Evolutionary conservation across 371 early-diverging fungal species (phyloP).

Genomic region (Saksenaea oblongispora): DNA sequence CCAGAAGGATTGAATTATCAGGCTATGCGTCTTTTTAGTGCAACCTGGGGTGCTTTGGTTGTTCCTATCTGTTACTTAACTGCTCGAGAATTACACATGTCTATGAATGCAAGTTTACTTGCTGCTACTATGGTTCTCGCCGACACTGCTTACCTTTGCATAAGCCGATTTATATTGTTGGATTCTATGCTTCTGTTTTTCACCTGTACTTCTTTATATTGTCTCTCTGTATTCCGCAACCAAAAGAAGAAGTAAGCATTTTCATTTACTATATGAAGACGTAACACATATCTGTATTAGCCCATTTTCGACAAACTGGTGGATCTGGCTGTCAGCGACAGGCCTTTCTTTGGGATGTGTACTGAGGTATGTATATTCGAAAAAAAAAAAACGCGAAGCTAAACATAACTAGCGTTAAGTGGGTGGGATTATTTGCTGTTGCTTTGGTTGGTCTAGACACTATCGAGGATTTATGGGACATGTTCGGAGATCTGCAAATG

Average conservation of each 20-base stretch:
- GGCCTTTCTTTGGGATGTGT: constrained; percentile 65
- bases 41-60: constrained; percentile 89
- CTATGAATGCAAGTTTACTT: constrained; percentile 61
- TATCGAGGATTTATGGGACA: constrained; percentile 91
- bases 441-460: constrained; percentile 96
- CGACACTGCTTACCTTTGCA: constrained; percentile 86
- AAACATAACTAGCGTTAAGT: constrained; percentile 84
- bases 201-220: constrained; percentile 80
- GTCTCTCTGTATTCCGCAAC: constrained; percentile 74
- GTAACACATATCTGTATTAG: constrained; percentile 28
- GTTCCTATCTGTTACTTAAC: constrained; percentile 95
- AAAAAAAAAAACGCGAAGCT: neutral
- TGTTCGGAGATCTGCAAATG: constrained; percentile 81
- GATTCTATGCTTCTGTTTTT: constrained; percentile 98
- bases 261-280: neutral
- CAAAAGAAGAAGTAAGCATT: constrained; percentile 57
- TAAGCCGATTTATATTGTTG: constrained; percentile 96
- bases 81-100: constrained; percentile 73
- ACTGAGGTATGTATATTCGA: neutral
- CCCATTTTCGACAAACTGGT: constrained; percentile 86
- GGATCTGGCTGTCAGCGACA: constrained; percentile 81
- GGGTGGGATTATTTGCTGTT: constrained; percentile 98
- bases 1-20: constrained; percentile 85
- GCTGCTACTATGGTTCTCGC: constrained; percentile 75
- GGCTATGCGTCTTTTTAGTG: constrained; percentile 91